Evolutionary conservation across 257 asterid genomes (phyloP), one percentile per base, ranked within the genome.

Genomic region (Solanum infundibuliforme): DNA sequence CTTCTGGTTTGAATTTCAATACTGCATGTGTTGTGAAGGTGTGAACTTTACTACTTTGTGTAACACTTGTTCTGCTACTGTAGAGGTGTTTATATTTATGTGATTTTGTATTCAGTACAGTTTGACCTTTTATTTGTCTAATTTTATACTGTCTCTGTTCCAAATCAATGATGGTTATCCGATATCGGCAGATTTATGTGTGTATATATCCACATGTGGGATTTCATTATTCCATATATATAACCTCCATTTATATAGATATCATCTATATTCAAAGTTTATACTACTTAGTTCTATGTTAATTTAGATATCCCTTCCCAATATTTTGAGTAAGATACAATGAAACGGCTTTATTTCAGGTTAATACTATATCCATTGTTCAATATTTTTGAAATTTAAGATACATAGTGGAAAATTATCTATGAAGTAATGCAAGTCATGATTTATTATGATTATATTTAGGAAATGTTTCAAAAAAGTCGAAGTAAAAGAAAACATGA

Each of bases 1-100:
- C 83, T 43, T 91, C 94, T 29, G 95, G 96, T 52, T 84, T 95
- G 41, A 94, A 90, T 23, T 87, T 96, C 91, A 89, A 90, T 87
- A 95, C 95, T 62, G 83, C 89, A 5, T 96, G 93, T 84, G 92
- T 93, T 89, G 93, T 94, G 85, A 95, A 94, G 95, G 98, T 95
- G 4, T 41, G n/a, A 41, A 3, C 38, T 1, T 43, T 79, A 43
- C 25, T 79, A 1, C 48, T 35, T 74, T 35, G 12, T 74, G 3
- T 35, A 25, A 43, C 25, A 43, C 8, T 79, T 79, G 65, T 79
- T 79, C 8, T 43, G 31, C 31, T 29, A 29, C 31, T 29, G 62
- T 41, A 25, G 60, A 36, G 84, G 8, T 77, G 25, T 41, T 2
- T 77, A 41, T 7, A 46, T 43, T 41, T 43, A 7, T 25, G 65